Conservation (phyloP, 2,329 filamentous ascomycete species). For the Stagonosporopsis vannaccii region DNA sequence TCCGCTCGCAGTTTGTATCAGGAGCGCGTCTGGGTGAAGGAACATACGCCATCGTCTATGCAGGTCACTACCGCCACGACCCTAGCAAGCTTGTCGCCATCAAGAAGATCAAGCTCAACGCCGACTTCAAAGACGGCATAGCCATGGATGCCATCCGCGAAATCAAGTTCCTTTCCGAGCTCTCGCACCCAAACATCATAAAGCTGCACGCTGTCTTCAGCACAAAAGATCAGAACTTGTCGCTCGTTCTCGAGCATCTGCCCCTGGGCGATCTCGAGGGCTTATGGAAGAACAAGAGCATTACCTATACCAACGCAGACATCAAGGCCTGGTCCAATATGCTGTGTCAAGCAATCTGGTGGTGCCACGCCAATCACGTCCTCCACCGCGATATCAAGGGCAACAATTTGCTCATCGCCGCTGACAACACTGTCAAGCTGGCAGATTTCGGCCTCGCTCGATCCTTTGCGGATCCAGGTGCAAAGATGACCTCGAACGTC, state of each 20-base stretch:
- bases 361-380: slow-evolving; percentile 93
- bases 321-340: slow-evolving; percentile 99
- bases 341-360: slow-evolving; percentile 92
- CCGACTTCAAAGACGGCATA: slow-evolving; percentile 88
- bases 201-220: slow-evolving; percentile 91
- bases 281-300: slow-evolving; percentile 78
- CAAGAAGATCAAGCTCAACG: slow-evolving; percentile 89
- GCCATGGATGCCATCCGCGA: slow-evolving; percentile 94
- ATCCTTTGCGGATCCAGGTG: slow-evolving; percentile 85
- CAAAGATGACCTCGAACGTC: slow-evolving; percentile 89
- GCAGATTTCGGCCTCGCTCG: slow-evolving; percentile 97
- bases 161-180: slow-evolving; percentile 92
- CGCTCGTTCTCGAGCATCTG: slow-evolving; percentile 91
- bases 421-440: slow-evolving; percentile 91
- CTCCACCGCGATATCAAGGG: slow-evolving; percentile 98
- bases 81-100: slow-evolving; percentile 82
- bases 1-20: slow-evolving; percentile 87
- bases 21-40: slow-evolving; percentile 93
- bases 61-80: slow-evolving; percentile 78
- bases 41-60: slow-evolving; percentile 95
- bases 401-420: slow-evolving; percentile 94
- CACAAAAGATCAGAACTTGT: slow-evolving; percentile 95
- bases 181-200: slow-evolving; percentile 95
- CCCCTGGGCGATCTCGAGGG: slow-evolving; percentile 94
- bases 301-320: slow-evolving; percentile 85